Base-by-base conservation (phyloP, 1,284 basidiomycete species). In the Austroboletus novae-zelandiae region DNA sequence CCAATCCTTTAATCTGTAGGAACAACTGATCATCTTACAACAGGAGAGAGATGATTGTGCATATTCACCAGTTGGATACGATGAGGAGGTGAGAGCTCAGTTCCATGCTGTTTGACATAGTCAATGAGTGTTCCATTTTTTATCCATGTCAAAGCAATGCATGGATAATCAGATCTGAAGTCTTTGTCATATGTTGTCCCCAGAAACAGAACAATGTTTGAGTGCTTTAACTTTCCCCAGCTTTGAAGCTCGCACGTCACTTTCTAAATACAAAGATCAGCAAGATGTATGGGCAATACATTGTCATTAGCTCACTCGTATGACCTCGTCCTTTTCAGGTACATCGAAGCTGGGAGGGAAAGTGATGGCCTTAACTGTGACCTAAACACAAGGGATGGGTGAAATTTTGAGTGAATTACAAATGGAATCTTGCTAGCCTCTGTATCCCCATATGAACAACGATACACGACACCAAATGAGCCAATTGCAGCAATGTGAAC, bases 111-210 rank as follows among this genome's bases (percentile, higher is more conserved):
- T 14, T 13, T 27, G 23, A 53, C 20, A 34, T 43, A 48, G 3
- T 45, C 30, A 9, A 1, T 4, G 5, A 56, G 49, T 1, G 54
- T 56, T 23, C 50, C 50, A 23, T 34, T n/a, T 17, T 50, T 29
- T 50, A 56, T 55, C 54, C 48, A 55, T 45, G 6, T 29, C 8
- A 44, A 43, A 34, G 56, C 54, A 39, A 56, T 47, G 44, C 53
- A 55, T 1, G 44, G 36, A 45, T 47, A 11, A 10, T 55, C 45
- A 1, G 54, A 53, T 14, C 31, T 48, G 10, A 53, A 53, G 5
- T 18, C 36, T 31, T n/a, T 36, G 1, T 42, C 49, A 1, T 1
- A 2, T 13, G 52, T 41, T 11, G 1, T 41, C 6, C 52, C 52
- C 2, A 51, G 20, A 32, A 53, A 32, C 0, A 41, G 48, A 3